phyloP scores from a whole-genome alignment of 352 stramenopile species.

The Pythium insidiosum region DNA sequence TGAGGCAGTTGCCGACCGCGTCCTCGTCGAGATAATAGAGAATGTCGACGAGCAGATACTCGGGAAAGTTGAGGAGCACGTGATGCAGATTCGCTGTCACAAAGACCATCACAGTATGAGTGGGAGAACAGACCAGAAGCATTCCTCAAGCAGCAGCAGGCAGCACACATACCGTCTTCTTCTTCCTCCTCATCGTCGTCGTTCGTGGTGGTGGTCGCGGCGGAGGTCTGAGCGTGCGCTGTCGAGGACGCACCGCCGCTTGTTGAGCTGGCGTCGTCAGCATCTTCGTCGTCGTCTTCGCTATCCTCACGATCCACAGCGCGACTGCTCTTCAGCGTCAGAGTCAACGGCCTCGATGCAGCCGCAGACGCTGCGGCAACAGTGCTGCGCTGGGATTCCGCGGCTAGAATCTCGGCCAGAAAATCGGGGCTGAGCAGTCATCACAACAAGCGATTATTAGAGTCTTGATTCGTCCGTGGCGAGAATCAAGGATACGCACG shows the following conservation, averaged over 20 bases:
- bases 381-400: constrained; percentile 29
- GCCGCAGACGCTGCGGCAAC: background rate
- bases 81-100: constrained; percentile 25
- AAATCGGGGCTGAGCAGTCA: constrained; percentile 40
- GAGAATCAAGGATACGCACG: constrained; percentile 36
- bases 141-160: no score
- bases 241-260: background rate
- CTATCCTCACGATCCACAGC: no score
- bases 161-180: constrained; percentile 20
- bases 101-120: no score
- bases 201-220: constrained; percentile 2
- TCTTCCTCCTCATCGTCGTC: constrained; percentile 5
- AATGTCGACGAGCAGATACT: constrained; percentile 59
- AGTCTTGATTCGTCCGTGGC: constrained; percentile 1
- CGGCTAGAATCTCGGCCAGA: constrained; percentile 62
- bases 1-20: constrained; percentile 43
- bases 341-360: background rate
- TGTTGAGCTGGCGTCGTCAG: background rate
- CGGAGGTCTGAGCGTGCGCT: background rate
- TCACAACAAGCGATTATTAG: background rate
- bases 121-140: no score
- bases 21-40: constrained; percentile 73
- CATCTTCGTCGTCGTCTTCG: constrained; percentile 3
- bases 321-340: no score
- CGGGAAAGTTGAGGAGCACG: constrained; percentile 52